Base-by-base conservation (phyloP, 129 eudicot genomes). In the Pittosporum tobira region DNA sequence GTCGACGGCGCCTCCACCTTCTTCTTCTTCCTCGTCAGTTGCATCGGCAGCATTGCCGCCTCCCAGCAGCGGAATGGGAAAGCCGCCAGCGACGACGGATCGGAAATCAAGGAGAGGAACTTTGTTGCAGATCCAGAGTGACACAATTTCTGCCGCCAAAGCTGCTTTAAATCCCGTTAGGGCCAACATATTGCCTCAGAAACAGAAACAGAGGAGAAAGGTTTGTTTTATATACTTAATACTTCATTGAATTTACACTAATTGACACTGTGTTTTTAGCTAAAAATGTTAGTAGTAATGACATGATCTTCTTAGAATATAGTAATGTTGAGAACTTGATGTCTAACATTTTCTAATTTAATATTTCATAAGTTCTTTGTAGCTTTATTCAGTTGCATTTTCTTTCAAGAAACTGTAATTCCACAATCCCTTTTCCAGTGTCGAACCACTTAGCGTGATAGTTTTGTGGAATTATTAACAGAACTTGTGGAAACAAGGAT, bases 101-200 rank as follows among this genome's bases (percentile, higher is more conserved):
- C 77, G 83, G 68, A 86, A 73, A 62, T 77, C 94, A 58, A 93
- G 77, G 88, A 83, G 57, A 66, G 81, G 80, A 31, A 81, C 94
- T 20, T 70, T 93, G 65, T 72, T 84, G 94, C 99, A 91, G 91
- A 91, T 91, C 87, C 96, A 87, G 59, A 91, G 87, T 49, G 99
- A 87, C 31, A 89, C 88, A 0, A 81, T 71, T 21, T 72, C 77
- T 24, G 77, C 77, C 22, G 77, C 77, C 11, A 72, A 72, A 47
- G 77, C 77, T 21, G 69, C 69, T 64, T 51, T 50, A 42, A 37
- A 49, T 64, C 60, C 69, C 34, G 77, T 72, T 56, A 54, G 65
- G 14, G 65, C 72, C 3, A 73, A 73, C 51, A 65, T 73, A 22
- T 29, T 73, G 73, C 77, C 72, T 12, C 77, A 65, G 45, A 73